These are phyloP conservation scores for Mytilinidion resinicola DNA, from an alignment of 495 filamentous ascomycete genomes.

Conservation along the genomic window DNA sequence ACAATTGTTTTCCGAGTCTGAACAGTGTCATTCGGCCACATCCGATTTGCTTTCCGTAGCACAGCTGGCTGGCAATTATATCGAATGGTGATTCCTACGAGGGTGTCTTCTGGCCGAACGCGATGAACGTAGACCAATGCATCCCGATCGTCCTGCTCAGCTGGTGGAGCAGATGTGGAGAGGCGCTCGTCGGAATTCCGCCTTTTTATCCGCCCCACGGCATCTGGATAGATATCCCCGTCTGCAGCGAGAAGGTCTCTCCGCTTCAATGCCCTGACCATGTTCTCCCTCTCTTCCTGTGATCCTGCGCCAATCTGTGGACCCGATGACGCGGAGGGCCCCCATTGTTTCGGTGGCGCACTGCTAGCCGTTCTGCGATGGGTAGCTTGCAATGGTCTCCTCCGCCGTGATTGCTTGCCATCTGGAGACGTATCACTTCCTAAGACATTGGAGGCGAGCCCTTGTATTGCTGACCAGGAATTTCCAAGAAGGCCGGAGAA, in stretches of 20 bases:
- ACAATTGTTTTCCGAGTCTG: conserved; percentile 75
- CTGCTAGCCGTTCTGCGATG: conserved; percentile 39
- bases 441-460: conserved; percentile 39
- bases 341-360: conserved; percentile 47
- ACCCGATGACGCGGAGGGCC: conserved; percentile 42
- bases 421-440: conserved; percentile 33
- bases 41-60: conserved; percentile 79
- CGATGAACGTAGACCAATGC: conserved; percentile 84
- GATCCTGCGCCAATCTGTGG: conserved; percentile 48
- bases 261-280: conserved; percentile 57
- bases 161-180: conserved; percentile 35
- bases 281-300: conserved; percentile 49
- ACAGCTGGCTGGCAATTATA: conserved; percentile 76
- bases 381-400: conserved; percentile 43
- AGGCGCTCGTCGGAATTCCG: conserved; percentile 52
- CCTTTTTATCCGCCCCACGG: conserved; percentile 49
- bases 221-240: conserved; percentile 42
- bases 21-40: conserved; percentile 89
- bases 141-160: conserved; percentile 53
- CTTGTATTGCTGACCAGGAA: conserved; percentile 39
- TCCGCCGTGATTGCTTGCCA: conserved; percentile 31
- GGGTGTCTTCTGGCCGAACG: conserved; percentile 73
- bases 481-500: conserved; percentile 31
- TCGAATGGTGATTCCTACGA: conserved; percentile 81
- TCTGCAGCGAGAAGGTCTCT: conserved; percentile 54